These are phyloP conservation scores for Carpinus viminea DNA, from an alignment of 306 rosid species.

Conservation along the genomic window DNA sequence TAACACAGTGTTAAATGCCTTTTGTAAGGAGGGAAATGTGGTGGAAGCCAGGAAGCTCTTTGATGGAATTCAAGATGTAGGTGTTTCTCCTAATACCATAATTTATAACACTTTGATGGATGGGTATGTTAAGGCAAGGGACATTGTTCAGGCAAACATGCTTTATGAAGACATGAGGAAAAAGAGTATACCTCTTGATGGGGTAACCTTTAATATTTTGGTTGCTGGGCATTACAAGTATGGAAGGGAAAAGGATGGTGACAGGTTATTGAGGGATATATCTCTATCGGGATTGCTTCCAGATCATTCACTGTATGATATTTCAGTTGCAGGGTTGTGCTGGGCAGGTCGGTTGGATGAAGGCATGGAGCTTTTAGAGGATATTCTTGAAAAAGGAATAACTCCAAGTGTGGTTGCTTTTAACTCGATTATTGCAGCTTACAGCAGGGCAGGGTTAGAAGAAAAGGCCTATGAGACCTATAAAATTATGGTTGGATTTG, in stretches of 20 bases:
- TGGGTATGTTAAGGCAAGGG: slow-evolving; percentile 81
- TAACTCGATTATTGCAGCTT: slow-evolving; percentile 70
- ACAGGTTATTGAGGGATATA: slow-evolving; percentile 46
- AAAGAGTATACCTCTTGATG: slow-evolving; percentile 54
- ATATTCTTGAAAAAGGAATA: slow-evolving; percentile 63
- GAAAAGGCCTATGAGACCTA: slow-evolving; percentile 60
- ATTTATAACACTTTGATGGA: slow-evolving; percentile 61
- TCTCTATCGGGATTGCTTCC: slow-evolving; percentile 37
- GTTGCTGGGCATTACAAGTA: slow-evolving; percentile 63
- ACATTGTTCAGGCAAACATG: slow-evolving; percentile 58
- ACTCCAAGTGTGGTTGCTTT: slow-evolving; percentile 59
- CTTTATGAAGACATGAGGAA: slow-evolving; percentile 70
- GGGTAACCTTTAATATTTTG: slow-evolving; percentile 74
- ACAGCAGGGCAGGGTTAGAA: slow-evolving; percentile 59
- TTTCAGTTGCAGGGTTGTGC: slow-evolving; percentile 56
- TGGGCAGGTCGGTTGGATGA: slow-evolving; percentile 68
- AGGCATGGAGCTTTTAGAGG: slow-evolving; percentile 51
- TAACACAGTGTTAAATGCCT: slow-evolving; percentile 50
- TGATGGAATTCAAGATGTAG: slow-evolving; percentile 45
- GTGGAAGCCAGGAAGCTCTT: slow-evolving; percentile 55
- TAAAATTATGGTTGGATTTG: slow-evolving; percentile 44
- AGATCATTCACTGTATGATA: slow-evolving; percentile 49
- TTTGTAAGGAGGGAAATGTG: slow-evolving; percentile 74
- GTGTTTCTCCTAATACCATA: slow-evolving; percentile 36
- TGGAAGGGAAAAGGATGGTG: slow-evolving; percentile 63